Base-by-base conservation (phyloP, 2,329 filamentous ascomycete species). In the Aureobasidium subglaciale region DNA sequence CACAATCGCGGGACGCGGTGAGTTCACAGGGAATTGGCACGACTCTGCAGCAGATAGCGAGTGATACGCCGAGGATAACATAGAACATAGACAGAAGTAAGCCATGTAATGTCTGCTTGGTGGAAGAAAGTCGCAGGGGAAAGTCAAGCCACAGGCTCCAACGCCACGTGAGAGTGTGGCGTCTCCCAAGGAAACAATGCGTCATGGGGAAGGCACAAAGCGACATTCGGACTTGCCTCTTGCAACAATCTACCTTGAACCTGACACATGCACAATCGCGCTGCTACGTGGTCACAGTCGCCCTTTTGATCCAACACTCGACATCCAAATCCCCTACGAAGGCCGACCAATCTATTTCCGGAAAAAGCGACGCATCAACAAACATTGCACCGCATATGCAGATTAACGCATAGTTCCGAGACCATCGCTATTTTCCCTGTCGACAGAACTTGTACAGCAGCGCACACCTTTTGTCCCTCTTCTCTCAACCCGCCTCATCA, bases 321-420 rank as follows among this genome's bases (percentile, higher is more conserved):
- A n/a, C n/a, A n/a, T n/a, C n/a, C n/a, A n/a, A n/a, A n/a, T n/a
- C 30, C 34, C 43, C 43, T 48, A 48, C 22, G 43, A 48, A 25
- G 10, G 18, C n/a, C 24, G 8, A 38, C 34, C 32, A n/a, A 29
- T 29, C 22, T 32, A 52, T 30, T 52, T 30, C 16, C 16, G 16
- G 18, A 41, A 20, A 42, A 52, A 52, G 48, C 32, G 48, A 52
- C 48, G 35, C 16, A 32, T 40, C 48, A 41, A 29, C 35, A 52
- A 52, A 32, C n/a, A 20, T 38, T 52, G 43, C 34, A 37, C 46
- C 9, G 48, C 48, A 52, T 41, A 52, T 52, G 48, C 48, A 52
- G 35, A 25, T 15, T 29, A 52, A 16, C 48, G 48, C 48, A 52
- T 52, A 40, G 16, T 30, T 52, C 46, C 34, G 34, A 18, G n/a